Percentiles rank a stretch among this genome's conserved stretches.
Conservation (phyloP, 2,329 filamentous ascomycete genomes). For the Myriosclerotinia curreyana region DNA sequence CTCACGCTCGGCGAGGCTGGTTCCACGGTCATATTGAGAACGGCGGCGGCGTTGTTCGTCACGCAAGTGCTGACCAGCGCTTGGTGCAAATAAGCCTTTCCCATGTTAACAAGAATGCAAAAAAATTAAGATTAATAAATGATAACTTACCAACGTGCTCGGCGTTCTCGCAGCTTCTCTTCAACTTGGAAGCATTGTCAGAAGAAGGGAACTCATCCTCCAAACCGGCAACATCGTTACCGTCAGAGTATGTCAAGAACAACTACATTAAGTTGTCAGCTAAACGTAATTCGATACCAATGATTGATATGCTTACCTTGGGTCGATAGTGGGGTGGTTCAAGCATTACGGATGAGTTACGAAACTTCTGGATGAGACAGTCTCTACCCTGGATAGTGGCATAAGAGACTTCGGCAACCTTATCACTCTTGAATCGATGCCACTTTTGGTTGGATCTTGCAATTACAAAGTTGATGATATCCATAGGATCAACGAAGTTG, state of each 20-base stretch:
- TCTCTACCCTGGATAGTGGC: slow-evolving; percentile 96
- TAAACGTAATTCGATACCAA: slow-evolving; percentile 24
- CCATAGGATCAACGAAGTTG: slow-evolving; percentile 80
- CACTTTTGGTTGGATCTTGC: slow-evolving; percentile 69
- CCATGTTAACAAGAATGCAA: slow-evolving; percentile 21
- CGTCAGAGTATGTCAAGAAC: slow-evolving; percentile 51
- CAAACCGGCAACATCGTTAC: slow-evolving; percentile 62
- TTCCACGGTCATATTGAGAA: slow-evolving; percentile 80
- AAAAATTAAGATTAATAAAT: slow-evolving; percentile 1
- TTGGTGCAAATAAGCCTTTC: slow-evolving; percentile 74
- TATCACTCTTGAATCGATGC: slow-evolving; percentile 79
- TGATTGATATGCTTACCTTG: slow-evolving; percentile 57
- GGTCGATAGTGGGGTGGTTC: slow-evolving; percentile 79
- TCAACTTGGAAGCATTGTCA: slow-evolving; percentile 84
- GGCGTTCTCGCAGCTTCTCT: slow-evolving; percentile 82
- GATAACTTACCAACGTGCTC: slow-evolving; percentile 70
- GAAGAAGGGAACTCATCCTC: slow-evolving; percentile 75
- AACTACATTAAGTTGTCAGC: slow-evolving; percentile 46
- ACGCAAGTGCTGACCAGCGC: slow-evolving; percentile 67
- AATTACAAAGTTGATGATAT: slow-evolving; percentile 74
- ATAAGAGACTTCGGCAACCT: slow-evolving; percentile 87
- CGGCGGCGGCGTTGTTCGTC: slow-evolving; percentile 69
- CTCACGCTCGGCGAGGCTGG: slow-evolving; percentile 57
- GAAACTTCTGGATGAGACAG: slow-evolving; percentile 88
- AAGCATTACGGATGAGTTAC: slow-evolving; percentile 94